A percentile compares a stretch with the other conserved stretches of the same genome.
Evolutionary conservation across 2,329 filamentous ascomycete species (phyloP).

Genomic region (Sporothrix dimorphospora): DNA sequence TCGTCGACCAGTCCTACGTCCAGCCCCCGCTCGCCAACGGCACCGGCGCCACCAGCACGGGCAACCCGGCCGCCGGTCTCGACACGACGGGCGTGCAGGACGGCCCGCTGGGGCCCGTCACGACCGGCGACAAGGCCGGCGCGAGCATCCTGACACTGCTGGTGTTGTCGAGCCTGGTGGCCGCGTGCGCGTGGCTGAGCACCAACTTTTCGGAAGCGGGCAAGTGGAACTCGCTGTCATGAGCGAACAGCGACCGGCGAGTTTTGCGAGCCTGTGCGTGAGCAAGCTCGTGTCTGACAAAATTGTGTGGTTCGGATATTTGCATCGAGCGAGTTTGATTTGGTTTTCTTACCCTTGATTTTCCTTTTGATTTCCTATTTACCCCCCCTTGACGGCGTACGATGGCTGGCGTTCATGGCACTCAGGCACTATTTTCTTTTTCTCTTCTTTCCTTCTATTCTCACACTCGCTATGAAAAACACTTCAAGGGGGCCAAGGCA

Average conservation of each 20-base stretch:
- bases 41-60: conserved; percentile 49
- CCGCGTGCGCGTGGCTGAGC: conserved; percentile 47
- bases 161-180: conserved; percentile 57
- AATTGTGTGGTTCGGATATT: neutral
- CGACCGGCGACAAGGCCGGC: conserved; percentile 66
- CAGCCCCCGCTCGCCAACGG: conserved; percentile 42
- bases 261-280: too few species aligned
- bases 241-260: neutral
- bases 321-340: conserved; percentile 21
- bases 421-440: neutral
- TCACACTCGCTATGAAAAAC: neutral
- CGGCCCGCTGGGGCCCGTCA: conserved; percentile 47
- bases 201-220: conserved; percentile 28
- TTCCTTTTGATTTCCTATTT: neutral
- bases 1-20: conserved; percentile 42
- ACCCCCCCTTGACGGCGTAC: neutral
- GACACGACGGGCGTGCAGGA: conserved; percentile 29
- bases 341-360: neutral
- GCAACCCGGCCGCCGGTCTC: conserved; percentile 41
- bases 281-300: neutral
- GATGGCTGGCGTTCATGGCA: conserved; percentile 13
- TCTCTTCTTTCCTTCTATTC: neutral
- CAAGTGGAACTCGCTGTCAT: conserved; percentile 19
- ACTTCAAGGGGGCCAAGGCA: neutral
- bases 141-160: conserved; percentile 67